Evolutionary conservation across 495 filamentous ascomycete genomes (phyloP), one percentile per base, ranked within the genome.

Genomic region (Daldinia bambusicola): DNA sequence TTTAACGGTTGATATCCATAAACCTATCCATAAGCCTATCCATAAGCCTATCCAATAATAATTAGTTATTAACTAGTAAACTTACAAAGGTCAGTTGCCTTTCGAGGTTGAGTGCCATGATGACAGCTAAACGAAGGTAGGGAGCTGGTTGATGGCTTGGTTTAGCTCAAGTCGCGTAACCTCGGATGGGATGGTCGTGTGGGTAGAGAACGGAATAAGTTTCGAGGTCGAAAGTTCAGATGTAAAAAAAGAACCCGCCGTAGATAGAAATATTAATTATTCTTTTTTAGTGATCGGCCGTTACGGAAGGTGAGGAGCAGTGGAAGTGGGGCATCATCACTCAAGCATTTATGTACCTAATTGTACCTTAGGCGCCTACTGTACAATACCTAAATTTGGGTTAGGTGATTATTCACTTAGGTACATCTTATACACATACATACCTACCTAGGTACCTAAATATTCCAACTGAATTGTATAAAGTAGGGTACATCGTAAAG

Each of bases 1-100:
- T 37, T 30, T 14, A 40, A 26, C 26, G 1, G 6, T 43, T 43
- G 5, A 14, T 20, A 2, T 43, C 40, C 18, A 45, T 45, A 45
- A 4, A 14, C n/a, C n/a, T n/a, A n/a, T n/a, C n/a, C n/a, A n/a
- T n/a, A n/a, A n/a, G n/a, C n/a, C n/a, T n/a, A n/a, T n/a, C n/a
- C n/a, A n/a, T 34, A 34, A 34, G 32, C 32, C 4, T 34, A 34
- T 34, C n/a, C n/a, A n/a, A n/a, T n/a, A n/a, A n/a, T 34, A 34
- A 7, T 34, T 36, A 36, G n/a, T 1, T 18, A 51, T 10, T 61
- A 43, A 37, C 30, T 10, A 48, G 20, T 26, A 55, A 34, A 66
- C 81, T 52, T 75, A 85, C 83, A 60, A 84, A 81, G 68, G 75
- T 78, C 31, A 86, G 74, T 65, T 86, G 84, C 66, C 81, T 80